These are phyloP conservation scores for Reticulascus tulasneorum DNA, from an alignment of 2,329 filamentous ascomycete genomes.

Conservation along the genomic window DNA sequence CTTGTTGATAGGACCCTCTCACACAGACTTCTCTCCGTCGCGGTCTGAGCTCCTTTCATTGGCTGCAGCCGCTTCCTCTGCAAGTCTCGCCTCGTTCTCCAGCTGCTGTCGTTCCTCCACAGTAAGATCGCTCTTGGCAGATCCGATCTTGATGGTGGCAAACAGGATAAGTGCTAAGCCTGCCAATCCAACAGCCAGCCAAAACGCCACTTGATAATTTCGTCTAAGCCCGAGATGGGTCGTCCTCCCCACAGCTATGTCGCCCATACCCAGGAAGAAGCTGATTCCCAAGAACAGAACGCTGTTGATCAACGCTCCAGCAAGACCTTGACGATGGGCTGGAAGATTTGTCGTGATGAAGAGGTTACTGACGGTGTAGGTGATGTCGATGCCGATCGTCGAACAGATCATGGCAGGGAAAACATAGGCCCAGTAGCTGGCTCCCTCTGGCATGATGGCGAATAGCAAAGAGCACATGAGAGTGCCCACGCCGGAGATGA, in stretches of 20 bases:
- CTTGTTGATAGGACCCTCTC: too few species aligned
- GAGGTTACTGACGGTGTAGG: conserved; percentile 71
- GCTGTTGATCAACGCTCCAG: conserved; percentile 67
- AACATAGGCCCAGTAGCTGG: conserved; percentile 68
- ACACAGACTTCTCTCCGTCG: too few species aligned
- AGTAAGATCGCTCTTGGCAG: conserved; percentile 17
- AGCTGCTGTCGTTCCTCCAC: conserved; percentile 16
- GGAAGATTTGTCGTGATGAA: conserved; percentile 74
- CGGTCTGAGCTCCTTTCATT: background rate
- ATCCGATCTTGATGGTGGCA: conserved; percentile 41
- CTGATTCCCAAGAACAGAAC: conserved; percentile 69
- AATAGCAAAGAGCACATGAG: conserved; percentile 58
- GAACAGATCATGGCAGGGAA: conserved; percentile 67
- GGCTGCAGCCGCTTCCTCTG: background rate
- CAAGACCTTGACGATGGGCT: conserved; percentile 62
- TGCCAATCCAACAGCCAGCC: conserved; percentile 58
- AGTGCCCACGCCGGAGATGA: conserved; percentile 58
- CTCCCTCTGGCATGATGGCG: conserved; percentile 56
- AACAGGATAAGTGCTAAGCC: conserved; percentile 48
- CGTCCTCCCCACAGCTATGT: conserved; percentile 55
- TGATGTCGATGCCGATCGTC: conserved; percentile 72
- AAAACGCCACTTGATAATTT: conserved; percentile 64
- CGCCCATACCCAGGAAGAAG: conserved; percentile 66
- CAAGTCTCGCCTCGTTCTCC: conserved; percentile 6
- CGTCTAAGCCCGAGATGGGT: conserved; percentile 35